Conservation (phyloP, 78 protist genomes). For the Chrysochromulina tobinii region DNA sequence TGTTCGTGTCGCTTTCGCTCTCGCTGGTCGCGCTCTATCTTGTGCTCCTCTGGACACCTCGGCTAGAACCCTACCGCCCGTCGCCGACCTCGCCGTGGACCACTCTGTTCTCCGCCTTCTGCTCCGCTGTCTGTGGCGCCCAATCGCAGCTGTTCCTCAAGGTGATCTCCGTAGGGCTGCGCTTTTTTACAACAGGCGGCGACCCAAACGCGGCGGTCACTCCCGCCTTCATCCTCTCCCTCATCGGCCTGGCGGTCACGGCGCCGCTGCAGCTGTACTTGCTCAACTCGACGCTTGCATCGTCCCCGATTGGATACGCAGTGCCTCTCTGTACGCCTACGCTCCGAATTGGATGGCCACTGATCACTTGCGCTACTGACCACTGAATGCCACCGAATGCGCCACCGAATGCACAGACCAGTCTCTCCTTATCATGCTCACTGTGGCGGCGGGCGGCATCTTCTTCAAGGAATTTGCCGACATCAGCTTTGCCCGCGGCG, state of each 20-base stretch:
- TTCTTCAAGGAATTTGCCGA: neutral
- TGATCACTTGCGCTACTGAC: too few relatives aligned
- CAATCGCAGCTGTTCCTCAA: neutral
- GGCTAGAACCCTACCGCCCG: too few relatives aligned
- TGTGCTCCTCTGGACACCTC: too few relatives aligned
- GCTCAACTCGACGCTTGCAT: neutral
- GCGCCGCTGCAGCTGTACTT: neutral
- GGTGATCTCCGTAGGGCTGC: neutral
- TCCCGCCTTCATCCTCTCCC: neutral
- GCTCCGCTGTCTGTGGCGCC: neutral
- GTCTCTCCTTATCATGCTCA: neutral
- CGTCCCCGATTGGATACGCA: neutral
- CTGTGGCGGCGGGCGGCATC: neutral
- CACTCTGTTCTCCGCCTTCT: neutral
- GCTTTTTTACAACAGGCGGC: neutral
- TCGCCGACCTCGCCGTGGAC: neutral
- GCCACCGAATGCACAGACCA: neutral
- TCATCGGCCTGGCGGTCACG: neutral
- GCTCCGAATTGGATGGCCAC: too few relatives aligned
- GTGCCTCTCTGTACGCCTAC: neutral
- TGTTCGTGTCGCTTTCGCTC: neutral
- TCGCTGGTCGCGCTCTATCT: neutral
- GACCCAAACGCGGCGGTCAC: neutral
- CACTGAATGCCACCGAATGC: too few relatives aligned
- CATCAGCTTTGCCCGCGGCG: neutral